Evolutionary conservation across 176 grass and related monocot genomes (phyloP).

Genomic region (Saccharum spontaneum): DNA sequence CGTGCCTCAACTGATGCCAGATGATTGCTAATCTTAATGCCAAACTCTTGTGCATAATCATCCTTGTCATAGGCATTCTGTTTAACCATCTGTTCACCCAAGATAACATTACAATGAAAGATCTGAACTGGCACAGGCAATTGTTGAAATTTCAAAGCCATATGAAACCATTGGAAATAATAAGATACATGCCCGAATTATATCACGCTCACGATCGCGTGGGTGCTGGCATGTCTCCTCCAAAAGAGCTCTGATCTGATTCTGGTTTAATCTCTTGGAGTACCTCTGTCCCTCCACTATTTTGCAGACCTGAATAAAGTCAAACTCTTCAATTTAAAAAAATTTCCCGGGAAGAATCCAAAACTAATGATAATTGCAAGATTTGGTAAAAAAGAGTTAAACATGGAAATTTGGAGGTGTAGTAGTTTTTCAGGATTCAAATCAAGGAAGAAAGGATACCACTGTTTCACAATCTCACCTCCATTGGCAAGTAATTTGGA

Average conservation of each 20-base stretch:
- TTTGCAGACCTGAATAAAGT: slow-evolving; percentile 58
- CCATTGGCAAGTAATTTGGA: slow-evolving; percentile 76
- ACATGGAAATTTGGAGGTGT: not conserved
- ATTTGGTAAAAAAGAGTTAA: not conserved
- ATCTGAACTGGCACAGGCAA: not conserved
- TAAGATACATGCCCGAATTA: slow-evolving; percentile 53
- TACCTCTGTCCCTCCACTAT: slow-evolving; percentile 79
- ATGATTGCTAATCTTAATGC: slow-evolving; percentile 87
- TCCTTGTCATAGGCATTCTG: slow-evolving; percentile 85
- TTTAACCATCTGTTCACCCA: slow-evolving; percentile 61
- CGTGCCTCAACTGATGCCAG: slow-evolving; percentile 83
- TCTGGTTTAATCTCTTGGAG: slow-evolving; percentile 77
- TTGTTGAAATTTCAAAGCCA: slow-evolving; percentile 3
- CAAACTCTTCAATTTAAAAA: not conserved
- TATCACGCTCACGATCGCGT: slow-evolving; percentile 71
- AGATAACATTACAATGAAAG: not conserved
- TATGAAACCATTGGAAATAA: not conserved
- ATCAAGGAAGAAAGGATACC: not conserved
- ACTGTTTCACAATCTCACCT: slow-evolving; percentile 45
- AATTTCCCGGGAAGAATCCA: not conserved
- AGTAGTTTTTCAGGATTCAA: not conserved
- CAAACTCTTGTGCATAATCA: slow-evolving; percentile 91
- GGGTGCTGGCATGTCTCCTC: slow-evolving; percentile 87
- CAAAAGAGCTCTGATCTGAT: slow-evolving; percentile 83
- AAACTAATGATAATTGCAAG: not conserved